Evolutionary conservation across 306 rosid species (phyloP), one percentile per base, ranked within the genome.

Genomic region (Citrullus colocynthis): DNA sequence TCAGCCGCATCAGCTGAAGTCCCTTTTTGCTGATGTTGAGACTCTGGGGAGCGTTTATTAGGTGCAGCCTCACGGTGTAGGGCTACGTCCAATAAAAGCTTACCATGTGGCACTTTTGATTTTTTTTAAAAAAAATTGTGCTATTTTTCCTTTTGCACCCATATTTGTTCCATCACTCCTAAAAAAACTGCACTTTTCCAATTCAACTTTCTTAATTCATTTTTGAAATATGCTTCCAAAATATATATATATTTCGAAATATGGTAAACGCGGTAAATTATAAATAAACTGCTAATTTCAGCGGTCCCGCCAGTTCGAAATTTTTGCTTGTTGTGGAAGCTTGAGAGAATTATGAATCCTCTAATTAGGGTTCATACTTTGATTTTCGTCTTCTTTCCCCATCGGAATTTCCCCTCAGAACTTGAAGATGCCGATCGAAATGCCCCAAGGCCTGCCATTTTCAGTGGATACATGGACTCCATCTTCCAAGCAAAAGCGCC

Each of bases 401-500:
- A 44, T 64, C 63, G 18, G 41, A 65, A 48, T 18, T 78, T 20
- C 9, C 44, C 21, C 28, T 7, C 18, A 15, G 51, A 28, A 34
- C 20, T 49, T 41, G 4, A 76, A 66, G 34, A 92, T 90, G 98
- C 91, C 97, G 57, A 88, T 91, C 12, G 90, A 91, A 84, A 83
- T 91, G 93, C 98, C 93, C 14, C 82, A 76, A 51, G 97, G 96
- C 3, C 63, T 93, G 21, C 94, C 98, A 2, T 93, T 93, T 87
- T 90, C 94, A 0, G 93, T 90, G n/a, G 98, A 93, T 75, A 89
- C 98, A 65, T 91, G 98, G 95, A 81, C 69, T 74, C 75, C 78
- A 14, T 79, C 84, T 0, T 89, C 98, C 18, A 84, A 34, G 79
- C 69, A 52, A 17, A 93, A 93, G 86, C 69, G 93, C 18, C 85